These are phyloP conservation scores for Tolypocladium capitatum DNA, from an alignment of 2,329 filamentous ascomycete genomes.

Conservation along the genomic window DNA sequence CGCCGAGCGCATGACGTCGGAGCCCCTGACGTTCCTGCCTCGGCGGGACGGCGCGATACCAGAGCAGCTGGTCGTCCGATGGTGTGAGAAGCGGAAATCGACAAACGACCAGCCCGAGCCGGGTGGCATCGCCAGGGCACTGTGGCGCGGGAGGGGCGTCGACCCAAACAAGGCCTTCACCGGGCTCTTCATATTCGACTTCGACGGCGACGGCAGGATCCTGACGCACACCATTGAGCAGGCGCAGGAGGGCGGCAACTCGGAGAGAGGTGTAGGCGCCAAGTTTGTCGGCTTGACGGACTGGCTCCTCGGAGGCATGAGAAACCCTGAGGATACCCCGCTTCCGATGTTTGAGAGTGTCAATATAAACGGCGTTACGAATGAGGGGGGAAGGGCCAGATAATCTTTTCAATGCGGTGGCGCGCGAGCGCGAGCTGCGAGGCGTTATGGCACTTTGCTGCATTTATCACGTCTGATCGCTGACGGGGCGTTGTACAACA, in stretches of 20 bases:
- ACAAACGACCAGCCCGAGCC: conserved; percentile 15
- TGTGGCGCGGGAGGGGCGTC: conserved; percentile 15
- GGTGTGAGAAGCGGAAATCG: conserved; percentile 42
- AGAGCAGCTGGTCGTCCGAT: conserved; percentile 83
- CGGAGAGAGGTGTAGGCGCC: conserved; percentile 67
- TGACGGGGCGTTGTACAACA: not conserved
- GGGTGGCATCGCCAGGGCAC: conserved; percentile 32
- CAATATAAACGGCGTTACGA: conserved; percentile 9
- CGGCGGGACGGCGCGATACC: conserved; percentile 39
- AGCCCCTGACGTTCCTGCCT: conserved; percentile 34
- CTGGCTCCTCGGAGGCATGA: conserved; percentile 75
- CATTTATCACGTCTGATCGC: not conserved
- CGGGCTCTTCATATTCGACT: conserved; percentile 90
- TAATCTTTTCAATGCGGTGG: not conserved
- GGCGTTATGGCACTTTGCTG: not conserved
- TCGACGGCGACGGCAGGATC: conserved; percentile 75
- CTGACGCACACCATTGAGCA: conserved; percentile 88
- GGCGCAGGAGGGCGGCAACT: conserved; percentile 69
- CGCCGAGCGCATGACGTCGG: conserved; percentile 73
- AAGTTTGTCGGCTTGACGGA: conserved; percentile 86
- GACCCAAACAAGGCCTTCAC: conserved; percentile 66
- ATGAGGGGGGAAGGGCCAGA: not conserved
- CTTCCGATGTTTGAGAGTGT: conserved; percentile 23
- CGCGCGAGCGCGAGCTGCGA: not conserved
- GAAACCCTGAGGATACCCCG: conserved; percentile 17